Base-by-base conservation (phyloP, 768 basidiomycete genomes). In the Suillus luteus region DNA sequence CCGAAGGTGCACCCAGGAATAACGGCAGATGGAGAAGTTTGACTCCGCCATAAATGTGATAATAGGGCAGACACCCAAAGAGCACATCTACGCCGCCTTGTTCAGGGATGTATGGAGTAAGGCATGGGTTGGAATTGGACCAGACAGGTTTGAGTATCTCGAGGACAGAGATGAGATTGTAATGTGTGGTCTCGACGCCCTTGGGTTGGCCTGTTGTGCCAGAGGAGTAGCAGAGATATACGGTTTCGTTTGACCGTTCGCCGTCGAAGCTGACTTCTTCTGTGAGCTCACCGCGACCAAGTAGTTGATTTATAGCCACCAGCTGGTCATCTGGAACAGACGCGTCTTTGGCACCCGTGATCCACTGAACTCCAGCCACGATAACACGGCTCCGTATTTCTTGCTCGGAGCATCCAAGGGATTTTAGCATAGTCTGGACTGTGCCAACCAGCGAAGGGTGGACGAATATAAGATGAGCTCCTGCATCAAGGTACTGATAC, bases 131-230 rank as follows among this genome's bases (percentile, higher is more conserved):
- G 12, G 83, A 62, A 2, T 61, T 43, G 2, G 83, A 82, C 70
- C 86, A 87, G 1, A 76, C 75, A 5, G 78, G 69, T 37, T 66
- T 73, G 43, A 86, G 73, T 22, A 87, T 86, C 55, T 82, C 79
- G 5, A 88, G 68, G 58, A 89, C 80, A 11, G 86, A 79, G 0
- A 83, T 85, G 55, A 94, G 72, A 68, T 94, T 94, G 63, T 83
- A 79, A 71, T 89, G 88, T 0, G 86, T 89, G 0, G 88, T 88
- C 85, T 82, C 77, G 22, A 86, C 84, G 7, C 85, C 92, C 75
- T 94, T 95, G 2, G 92, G 87, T 66, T 86, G 86, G 2, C 92
- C 90, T 0, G 90, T 92, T 1, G 92, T 93, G 5, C 92, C 92
- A 72, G 76, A 77, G 7, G 76, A 79, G 63, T 92, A 92, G 63